These are phyloP conservation scores for Dryas integrifolia DNA, from an alignment of 331 rosid genomes.

Conservation along the genomic window DNA sequence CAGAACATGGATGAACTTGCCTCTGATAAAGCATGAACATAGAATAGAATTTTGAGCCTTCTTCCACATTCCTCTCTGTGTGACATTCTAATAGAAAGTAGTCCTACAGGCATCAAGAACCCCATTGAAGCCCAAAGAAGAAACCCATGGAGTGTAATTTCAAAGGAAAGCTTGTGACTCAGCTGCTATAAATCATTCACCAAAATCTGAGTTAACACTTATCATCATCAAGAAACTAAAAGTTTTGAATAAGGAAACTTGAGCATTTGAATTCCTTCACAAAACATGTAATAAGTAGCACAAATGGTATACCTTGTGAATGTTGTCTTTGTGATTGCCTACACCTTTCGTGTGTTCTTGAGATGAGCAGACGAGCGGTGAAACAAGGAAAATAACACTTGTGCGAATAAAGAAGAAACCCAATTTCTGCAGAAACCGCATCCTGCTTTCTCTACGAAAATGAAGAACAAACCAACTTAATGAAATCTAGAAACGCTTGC, in stretches of 20 bases:
- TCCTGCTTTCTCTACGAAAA: conserved; percentile 32
- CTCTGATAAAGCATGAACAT: conserved; percentile 72
- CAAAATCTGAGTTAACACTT: neutral
- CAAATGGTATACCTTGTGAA: conserved; percentile 41
- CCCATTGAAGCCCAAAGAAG: conserved; percentile 93
- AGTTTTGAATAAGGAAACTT: no score
- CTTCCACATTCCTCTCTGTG: conserved; percentile 53
- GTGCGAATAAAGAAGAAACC: conserved; percentile 37
- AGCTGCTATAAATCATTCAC: conserved; percentile 34
- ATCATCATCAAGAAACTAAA: neutral
- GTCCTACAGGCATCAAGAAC: conserved; percentile 82
- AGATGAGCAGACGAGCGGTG: conserved; percentile 43
- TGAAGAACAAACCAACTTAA: conserved; percentile 20
- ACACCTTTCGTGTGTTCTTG: conserved; percentile 33
- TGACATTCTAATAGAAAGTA: conserved; percentile 67
- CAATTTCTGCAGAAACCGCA: conserved; percentile 41
- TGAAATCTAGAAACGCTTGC: conserved; percentile 19
- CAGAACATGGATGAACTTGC: conserved; percentile 42
- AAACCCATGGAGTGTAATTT: conserved; percentile 78
- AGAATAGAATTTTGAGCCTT: conserved; percentile 57
- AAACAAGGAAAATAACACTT: conserved; percentile 38
- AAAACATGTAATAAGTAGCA: neutral
- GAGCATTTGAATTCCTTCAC: neutral
- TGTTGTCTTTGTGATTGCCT: conserved; percentile 30
- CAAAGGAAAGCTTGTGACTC: conserved; percentile 48